Base-by-base conservation (phyloP, 2,329 filamentous ascomycete genomes). In the Leptosphaerulina australis region DNA sequence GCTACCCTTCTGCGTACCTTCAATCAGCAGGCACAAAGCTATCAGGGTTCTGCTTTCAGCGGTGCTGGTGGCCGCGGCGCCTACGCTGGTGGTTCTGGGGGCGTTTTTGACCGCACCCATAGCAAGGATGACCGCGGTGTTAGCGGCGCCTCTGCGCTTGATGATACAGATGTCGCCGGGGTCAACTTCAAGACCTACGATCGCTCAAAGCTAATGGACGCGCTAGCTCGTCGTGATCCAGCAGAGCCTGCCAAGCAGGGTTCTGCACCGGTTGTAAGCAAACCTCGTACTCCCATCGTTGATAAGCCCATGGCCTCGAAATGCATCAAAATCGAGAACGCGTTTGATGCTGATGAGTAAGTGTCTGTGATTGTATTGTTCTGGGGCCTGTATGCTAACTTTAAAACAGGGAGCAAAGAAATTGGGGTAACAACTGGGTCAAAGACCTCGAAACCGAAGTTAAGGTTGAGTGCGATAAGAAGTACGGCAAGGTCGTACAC, bases 161-260 rank as follows among this genome's bases (percentile, higher is more conserved):
- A 99, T 76, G 94, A 99, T 72, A 96, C 92, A 56, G 94, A 99
- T 74, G 94, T 99, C 71, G 91, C 90, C 41, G 94, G 94, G 70
- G 93, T 99, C 76, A 97, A 97, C 78, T 97, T 97, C 88, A 96
- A 91, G 83, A 97, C 97, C 76, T 97, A 96, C 80, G 96, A 91
- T 81, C 90, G 94, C 78, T 91, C 97, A 79, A 90, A 92, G 71
- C 87, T 99, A 77, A 99, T 99, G 94, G 86, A 91, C 76, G 97
- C 97, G 79, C 89, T 99, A 76, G 92, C 94, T 72, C 88, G 94
- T 82, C 64, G 64, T 33, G 60, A 68, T 43, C 93, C 89, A 78
- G 92, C 97, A 77, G 91, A 97, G 71, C 81, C 85, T 5, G 44
- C 56, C 3, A 63, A 58, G 30, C 58, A 61, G 39, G 62, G 60